Evolutionary conservation across 352 stramenopile species (phyloP), one percentile per base, ranked within the genome.

Genomic region (Globisporangium heterothallicum): DNA sequence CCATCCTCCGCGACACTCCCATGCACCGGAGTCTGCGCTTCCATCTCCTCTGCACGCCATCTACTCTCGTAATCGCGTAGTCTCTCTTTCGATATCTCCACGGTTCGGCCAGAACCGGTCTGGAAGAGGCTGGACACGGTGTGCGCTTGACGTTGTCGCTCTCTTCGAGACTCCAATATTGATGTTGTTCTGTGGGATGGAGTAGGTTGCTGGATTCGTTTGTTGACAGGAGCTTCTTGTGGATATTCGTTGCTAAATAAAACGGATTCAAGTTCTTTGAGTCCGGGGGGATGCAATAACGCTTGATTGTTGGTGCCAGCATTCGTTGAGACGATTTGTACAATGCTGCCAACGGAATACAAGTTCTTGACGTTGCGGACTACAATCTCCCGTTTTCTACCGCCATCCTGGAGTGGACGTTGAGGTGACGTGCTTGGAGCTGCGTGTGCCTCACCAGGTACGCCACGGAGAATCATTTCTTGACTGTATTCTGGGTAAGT

Each of bases 61-160:
- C 46, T 65, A 35, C 21, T 54, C 51, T 42, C 38, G 22, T 76
- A 74, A n/a, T 59, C 56, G 9, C 45, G 44, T 21, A 78, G 16
- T 25, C 56, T 59, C 12, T 58, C 53, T 47, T 56, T 53, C 12
- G 65, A 72, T 9, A 77, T 48, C 12, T 26, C 42, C 18, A 79
- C 51, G n/a, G 45, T 50, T 32, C 63, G 56, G 6, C 66, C 70
- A 12, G 53, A 71, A 12, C 58, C 59, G 5, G 70, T 72, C 49
- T 64, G 59, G 49, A 73, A 77, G 6, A 67, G 32, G 32, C 32
- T 38, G 6, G 29, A 34, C 29, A 34, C 29, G 29, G 29, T 36
- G 30, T 36, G 2, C 9, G 6, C 10, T 9, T 36, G 5, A 8
- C 16, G 30, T 16, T 36, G 30, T 36, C 3, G 30, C 6, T 1